Conservation (phyloP, 1,139 yeast species). For the Saccharomycopsis hybrid region DNA sequence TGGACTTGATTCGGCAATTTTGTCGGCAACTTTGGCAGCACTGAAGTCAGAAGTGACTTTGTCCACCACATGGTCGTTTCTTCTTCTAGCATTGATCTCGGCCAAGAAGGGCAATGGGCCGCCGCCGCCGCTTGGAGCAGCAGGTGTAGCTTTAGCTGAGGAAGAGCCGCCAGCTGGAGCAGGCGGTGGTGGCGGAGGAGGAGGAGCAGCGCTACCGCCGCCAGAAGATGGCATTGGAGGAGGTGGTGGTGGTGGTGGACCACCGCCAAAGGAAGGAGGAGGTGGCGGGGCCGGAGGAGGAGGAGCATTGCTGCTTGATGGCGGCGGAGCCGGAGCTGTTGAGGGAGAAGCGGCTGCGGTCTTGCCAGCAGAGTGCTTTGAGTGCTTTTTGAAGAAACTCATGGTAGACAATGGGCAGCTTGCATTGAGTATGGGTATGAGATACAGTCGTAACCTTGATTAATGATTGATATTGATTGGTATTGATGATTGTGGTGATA, state of each 20-base stretch:
- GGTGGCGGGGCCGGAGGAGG: conserved; percentile 12
- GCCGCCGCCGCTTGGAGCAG: conserved; percentile 8
- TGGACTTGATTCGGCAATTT: not conserved
- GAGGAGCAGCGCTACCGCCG: not conserved
- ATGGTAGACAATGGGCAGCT: too few species aligned
- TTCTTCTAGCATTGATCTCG: conserved; percentile 19
- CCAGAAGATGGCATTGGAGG: too few species aligned
- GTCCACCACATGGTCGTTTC: conserved; percentile 17
- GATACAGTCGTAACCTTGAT: too few species aligned
- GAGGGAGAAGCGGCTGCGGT: not conserved
- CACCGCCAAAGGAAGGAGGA: not conserved
- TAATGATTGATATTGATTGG: too few species aligned
- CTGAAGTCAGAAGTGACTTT: conserved; percentile 13
- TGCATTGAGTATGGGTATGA: too few species aligned
- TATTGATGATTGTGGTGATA: too few species aligned
- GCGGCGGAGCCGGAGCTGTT: conserved; percentile 10
- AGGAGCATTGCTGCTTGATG: not conserved
- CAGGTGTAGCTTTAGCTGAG: not conserved
- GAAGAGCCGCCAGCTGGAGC: not conserved
- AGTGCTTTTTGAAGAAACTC: conserved; percentile 15
- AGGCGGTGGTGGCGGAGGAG: conserved; percentile 1
- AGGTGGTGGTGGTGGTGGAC: conserved; percentile 11
- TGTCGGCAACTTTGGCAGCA: conserved; percentile 10
- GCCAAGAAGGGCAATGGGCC: conserved; percentile 15
- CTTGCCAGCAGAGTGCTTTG: not conserved